Evolutionary conservation across 306 rosid genomes (phyloP).

Genomic region (Begonia peltatifolia): DNA sequence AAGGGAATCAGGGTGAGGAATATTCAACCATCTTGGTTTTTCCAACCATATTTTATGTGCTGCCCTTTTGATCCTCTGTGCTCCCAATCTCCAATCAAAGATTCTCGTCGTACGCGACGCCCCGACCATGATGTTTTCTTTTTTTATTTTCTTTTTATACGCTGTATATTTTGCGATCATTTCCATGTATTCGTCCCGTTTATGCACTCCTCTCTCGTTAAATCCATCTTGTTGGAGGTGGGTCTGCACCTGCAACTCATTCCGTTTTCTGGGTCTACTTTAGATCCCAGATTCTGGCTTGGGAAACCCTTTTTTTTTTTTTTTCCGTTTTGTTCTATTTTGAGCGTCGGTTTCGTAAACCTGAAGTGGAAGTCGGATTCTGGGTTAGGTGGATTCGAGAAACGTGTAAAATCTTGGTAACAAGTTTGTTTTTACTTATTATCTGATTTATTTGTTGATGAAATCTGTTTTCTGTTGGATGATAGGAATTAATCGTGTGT

Average conservation of each 20-base stretch:
- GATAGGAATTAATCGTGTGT: not conserved
- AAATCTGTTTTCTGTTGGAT: conserved; percentile 23
- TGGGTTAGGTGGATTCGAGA: too few species aligned
- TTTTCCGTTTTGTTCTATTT: too few species aligned
- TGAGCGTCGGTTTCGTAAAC: too few species aligned
- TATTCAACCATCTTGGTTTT: too few species aligned
- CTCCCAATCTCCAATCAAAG: conserved; percentile 22
- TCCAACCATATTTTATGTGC: too few species aligned
- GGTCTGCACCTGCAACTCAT: conserved; percentile 29
- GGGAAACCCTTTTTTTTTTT: too few species aligned
- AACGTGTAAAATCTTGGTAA: too few species aligned
- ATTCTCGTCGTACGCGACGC: conserved; percentile 74
- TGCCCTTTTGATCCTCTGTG: too few species aligned
- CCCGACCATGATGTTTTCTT: conserved; percentile 49
- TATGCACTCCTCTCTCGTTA: conserved; percentile 1
- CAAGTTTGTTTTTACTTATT: not conserved
- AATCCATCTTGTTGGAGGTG: not conserved
- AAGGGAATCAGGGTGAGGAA: too few species aligned
- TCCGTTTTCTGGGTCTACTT: conserved; percentile 41
- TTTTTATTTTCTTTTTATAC: not conserved
- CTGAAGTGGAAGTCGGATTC: too few species aligned
- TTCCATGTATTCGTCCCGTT: conserved; percentile 3
- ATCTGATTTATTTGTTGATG: not conserved
- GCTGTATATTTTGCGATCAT: not conserved
- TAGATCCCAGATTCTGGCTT: conserved; percentile 40